phyloP scores from a whole-genome alignment of 1,284 basidiomycete species.

The Melanopsichium pennsylvanicum region DNA sequence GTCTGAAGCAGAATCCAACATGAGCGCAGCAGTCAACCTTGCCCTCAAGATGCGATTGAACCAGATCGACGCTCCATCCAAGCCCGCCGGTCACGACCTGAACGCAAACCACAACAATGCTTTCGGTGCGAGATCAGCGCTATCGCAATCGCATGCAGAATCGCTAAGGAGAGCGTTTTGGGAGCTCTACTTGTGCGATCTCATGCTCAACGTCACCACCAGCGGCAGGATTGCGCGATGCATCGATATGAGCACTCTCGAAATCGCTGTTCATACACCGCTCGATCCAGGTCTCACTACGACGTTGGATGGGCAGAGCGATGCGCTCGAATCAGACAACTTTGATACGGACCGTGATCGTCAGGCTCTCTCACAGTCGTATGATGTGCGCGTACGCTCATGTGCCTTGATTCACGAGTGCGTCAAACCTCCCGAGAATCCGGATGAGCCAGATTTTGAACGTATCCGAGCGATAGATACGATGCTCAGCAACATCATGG shows the following conservation, averaged over 20 bases:
- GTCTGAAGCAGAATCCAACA: not conserved
- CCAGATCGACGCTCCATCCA: not conserved
- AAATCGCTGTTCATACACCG: slow-evolving; percentile 9
- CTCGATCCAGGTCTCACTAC: slow-evolving; percentile 5
- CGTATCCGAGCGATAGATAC: slow-evolving; percentile 13
- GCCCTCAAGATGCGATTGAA: slow-evolving; percentile 5
- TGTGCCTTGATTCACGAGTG: slow-evolving; percentile 18
- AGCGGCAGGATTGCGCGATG: slow-evolving; percentile 4
- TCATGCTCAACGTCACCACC: slow-evolving; percentile 18
- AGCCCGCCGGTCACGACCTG: not conserved
- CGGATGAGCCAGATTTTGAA: slow-evolving; percentile 10
- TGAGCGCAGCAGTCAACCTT: slow-evolving; percentile 1
- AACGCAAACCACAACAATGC: too few species aligned
- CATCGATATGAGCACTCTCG: slow-evolving; percentile 1
- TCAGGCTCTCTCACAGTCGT: slow-evolving; percentile 6
- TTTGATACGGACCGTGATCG: not conserved
- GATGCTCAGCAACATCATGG: slow-evolving; percentile 21
- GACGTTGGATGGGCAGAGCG: too few species aligned
- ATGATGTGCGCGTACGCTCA: slow-evolving; percentile 12
- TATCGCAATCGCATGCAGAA: not conserved
- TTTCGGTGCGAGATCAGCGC: not conserved
- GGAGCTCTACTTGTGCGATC: slow-evolving; percentile 14
- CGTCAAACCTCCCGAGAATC: slow-evolving; percentile 2
- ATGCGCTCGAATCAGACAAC: not conserved
- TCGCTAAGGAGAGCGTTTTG: slow-evolving; percentile 8